Conservation (phyloP, 2,329 filamentous ascomycete species). For the Trichoderma citrinoviride region DNA sequence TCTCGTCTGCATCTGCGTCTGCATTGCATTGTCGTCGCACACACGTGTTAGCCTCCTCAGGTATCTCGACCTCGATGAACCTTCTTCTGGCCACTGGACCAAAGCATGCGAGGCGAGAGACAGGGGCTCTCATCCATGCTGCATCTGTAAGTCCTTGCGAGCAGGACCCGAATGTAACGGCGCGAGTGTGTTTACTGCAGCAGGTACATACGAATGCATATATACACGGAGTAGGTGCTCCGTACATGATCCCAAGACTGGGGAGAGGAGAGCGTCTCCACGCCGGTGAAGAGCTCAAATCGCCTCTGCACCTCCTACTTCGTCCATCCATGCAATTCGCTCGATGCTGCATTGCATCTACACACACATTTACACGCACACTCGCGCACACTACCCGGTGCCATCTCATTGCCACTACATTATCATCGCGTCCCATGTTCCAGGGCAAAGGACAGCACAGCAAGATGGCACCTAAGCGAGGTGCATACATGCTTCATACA, state of each 20-base stretch:
- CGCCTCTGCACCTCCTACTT: neutral
- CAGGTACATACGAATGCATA: too few species aligned
- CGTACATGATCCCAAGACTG: too few species aligned
- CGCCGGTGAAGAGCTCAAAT: slow-evolving; percentile 9
- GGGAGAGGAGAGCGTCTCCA: neutral
- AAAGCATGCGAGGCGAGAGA: neutral
- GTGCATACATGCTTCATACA: neutral
- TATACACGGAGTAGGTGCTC: too few species aligned
- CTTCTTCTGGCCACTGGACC: too few species aligned
- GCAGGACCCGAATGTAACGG: neutral
- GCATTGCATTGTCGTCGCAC: slow-evolving; percentile 11
- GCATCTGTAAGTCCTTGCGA: neutral
- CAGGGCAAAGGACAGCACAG: slow-evolving; percentile 1
- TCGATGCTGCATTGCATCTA: neutral
- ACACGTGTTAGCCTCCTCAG: slow-evolving; percentile 6
- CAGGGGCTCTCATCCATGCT: neutral
- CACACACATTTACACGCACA: neutral
- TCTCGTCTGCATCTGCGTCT: slow-evolving; percentile 14
- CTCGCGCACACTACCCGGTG: too few species aligned
- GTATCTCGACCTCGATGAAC: too few species aligned
- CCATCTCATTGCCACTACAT: neutral
- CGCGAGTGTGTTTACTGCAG: too few species aligned
- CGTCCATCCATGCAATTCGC: neutral
- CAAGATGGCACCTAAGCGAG: slow-evolving; percentile 4
- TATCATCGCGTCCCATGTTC: neutral